Conservation (phyloP, 768 basidiomycete species). For the Mycena capillaripes region DNA sequence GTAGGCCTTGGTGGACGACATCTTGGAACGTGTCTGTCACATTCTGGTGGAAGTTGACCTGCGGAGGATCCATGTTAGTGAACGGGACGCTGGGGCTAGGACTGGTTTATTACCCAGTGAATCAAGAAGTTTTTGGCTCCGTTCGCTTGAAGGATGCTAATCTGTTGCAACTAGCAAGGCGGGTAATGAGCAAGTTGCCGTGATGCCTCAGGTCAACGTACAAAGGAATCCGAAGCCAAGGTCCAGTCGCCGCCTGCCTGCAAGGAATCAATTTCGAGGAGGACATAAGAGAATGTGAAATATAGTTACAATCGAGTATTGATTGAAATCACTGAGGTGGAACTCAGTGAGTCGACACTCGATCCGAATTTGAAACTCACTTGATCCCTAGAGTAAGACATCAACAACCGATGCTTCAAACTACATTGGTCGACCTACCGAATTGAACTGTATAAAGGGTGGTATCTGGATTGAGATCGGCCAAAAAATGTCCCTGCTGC, state of each 20-base stretch:
- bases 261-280: not conserved
- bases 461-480: constrained; percentile 34
- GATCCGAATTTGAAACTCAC: not conserved
- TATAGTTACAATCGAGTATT: constrained; percentile 17
- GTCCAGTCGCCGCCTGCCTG: constrained; percentile 36
- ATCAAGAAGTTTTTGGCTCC: constrained; percentile 39
- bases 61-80: not conserved
- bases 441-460: constrained; percentile 39
- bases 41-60: constrained; percentile 30
- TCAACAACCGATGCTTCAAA: not conserved
- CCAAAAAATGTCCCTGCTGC: constrained; percentile 37
- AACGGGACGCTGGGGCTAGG: not conserved
- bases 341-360: not conserved
- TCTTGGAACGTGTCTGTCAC: constrained; percentile 35
- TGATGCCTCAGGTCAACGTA: not conserved
- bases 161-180: constrained; percentile 26
- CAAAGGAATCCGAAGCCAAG: constrained; percentile 27
- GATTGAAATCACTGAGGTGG: constrained; percentile 24
- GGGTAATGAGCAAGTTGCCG: not conserved
- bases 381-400: constrained; percentile 28
- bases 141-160: constrained; percentile 34
- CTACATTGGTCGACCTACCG: constrained; percentile 10
- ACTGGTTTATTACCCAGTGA: constrained; percentile 30
- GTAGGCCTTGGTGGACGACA: constrained; percentile 31
- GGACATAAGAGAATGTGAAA: not conserved